phyloP scores from a whole-genome alignment of 164 flowering plant genomes.

The Liquidambar formosana region DNA sequence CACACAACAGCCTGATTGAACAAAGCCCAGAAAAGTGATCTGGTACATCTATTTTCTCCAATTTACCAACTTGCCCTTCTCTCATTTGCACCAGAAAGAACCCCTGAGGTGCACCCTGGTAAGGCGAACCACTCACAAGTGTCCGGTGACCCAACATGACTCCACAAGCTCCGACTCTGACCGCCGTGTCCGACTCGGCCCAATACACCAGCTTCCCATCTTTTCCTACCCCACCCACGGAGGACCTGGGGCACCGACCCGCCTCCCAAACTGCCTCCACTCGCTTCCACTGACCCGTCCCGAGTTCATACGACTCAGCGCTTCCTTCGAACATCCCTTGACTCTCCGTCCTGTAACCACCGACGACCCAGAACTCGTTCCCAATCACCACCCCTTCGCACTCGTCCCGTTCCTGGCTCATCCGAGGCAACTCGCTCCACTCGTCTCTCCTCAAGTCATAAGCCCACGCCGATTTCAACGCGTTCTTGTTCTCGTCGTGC shows the following conservation, averaged over 20 bases:
- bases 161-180: constrained; percentile 37
- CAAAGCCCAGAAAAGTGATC: constrained; percentile 49
- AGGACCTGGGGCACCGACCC: constrained; percentile 54
- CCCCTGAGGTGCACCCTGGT: constrained; percentile 42
- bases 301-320: constrained; percentile 49
- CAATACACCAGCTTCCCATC: constrained; percentile 43
- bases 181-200: constrained; percentile 35
- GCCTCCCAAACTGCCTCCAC: constrained; percentile 55
- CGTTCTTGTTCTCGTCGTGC: constrained; percentile 83
- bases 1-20: constrained; percentile 55
- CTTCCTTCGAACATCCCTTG: constrained; percentile 61
- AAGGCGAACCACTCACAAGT: constrained; percentile 40
- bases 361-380: constrained; percentile 77
- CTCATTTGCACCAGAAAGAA: constrained; percentile 25
- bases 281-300: constrained; percentile 51
- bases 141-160: constrained; percentile 25
- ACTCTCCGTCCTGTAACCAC: constrained; percentile 72
- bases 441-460: constrained; percentile 58
- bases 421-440: constrained; percentile 62
- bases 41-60: constrained; percentile 28
- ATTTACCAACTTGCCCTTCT: constrained; percentile 35
- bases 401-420: constrained; percentile 81
- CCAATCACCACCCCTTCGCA: constrained; percentile 67
- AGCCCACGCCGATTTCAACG: constrained; percentile 53
- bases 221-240: constrained; percentile 44